A percentile compares a stretch with the other conserved stretches of the same genome.
Conservation (phyloP, 768 basidiomycete genomes). For the Polyporus arcularius region DNA sequence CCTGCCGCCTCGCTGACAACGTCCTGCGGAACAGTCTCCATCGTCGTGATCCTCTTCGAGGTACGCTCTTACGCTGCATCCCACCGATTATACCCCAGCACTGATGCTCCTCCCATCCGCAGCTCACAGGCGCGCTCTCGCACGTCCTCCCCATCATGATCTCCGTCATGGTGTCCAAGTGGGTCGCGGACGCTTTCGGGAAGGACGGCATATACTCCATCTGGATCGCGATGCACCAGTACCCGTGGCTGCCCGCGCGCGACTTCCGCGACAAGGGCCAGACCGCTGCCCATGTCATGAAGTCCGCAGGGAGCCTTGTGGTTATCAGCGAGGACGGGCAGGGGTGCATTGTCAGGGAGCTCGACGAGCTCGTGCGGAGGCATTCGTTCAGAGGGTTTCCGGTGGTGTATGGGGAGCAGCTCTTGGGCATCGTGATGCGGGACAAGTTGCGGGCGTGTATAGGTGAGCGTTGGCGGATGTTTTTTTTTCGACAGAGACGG, state of each 20-base stretch:
- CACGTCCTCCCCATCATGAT: constrained; percentile 86
- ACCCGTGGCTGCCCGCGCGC: constrained; percentile 68
- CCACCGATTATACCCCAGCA: not conserved
- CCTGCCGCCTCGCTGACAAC: not conserved
- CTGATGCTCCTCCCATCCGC: not conserved
- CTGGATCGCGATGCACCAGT: constrained; percentile 72
- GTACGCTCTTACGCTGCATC: constrained; percentile 29
- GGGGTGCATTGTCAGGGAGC: constrained; percentile 44
- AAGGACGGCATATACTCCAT: constrained; percentile 70
- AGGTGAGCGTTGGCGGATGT: constrained; percentile 27
- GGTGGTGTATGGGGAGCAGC: constrained; percentile 49
- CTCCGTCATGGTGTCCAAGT: constrained; percentile 75
- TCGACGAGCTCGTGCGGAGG: constrained; percentile 46
- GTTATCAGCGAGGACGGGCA: constrained; percentile 47
- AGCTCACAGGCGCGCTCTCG: constrained; percentile 79
- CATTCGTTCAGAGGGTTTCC: constrained; percentile 66
- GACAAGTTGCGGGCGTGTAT: constrained; percentile 48
- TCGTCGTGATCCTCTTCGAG: constrained; percentile 79
- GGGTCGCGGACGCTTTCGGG: constrained; percentile 72
- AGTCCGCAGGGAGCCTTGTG: constrained; percentile 47
- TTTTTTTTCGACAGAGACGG: too few relatives aligned
- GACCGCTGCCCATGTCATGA: constrained; percentile 64
- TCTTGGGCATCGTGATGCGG: constrained; percentile 64
- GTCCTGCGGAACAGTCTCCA: constrained; percentile 48
- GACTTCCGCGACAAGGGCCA: constrained; percentile 68